These are phyloP conservation scores for Ilyonectria mors-panacis DNA, from an alignment of 2,329 filamentous ascomycete genomes.

Conservation along the genomic window DNA sequence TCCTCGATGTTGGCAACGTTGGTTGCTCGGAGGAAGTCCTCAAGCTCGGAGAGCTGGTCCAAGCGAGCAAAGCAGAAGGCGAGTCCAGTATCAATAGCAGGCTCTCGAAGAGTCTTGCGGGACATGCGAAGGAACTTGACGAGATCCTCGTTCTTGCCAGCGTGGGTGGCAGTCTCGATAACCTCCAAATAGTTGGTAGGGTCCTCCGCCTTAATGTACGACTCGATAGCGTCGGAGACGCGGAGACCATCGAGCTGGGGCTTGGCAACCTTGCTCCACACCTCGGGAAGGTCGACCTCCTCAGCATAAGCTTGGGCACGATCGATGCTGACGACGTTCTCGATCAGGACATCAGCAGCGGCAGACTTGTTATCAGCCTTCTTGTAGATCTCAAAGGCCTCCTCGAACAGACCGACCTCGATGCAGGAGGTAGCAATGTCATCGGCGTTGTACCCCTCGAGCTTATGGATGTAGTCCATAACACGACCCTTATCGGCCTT, in stretches of 20 bases:
- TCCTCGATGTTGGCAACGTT: conserved; percentile 98
- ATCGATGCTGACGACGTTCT: conserved; percentile 98
- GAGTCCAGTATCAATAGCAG: conserved; percentile 91
- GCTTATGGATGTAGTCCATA: conserved; percentile 95
- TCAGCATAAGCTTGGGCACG: conserved; percentile 96
- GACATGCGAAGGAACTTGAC: conserved; percentile 98
- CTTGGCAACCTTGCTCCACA: conserved; percentile 99
- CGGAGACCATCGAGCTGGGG: conserved; percentile 96
- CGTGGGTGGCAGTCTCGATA: conserved; percentile 94
- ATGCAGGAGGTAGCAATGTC: conserved; percentile 96
- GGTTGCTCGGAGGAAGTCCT: conserved; percentile 93
- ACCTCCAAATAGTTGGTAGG: conserved; percentile 95
- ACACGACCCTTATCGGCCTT: conserved; percentile 96
- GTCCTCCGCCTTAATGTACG: conserved; percentile 95
- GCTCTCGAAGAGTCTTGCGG: conserved; percentile 94
- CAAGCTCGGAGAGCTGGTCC: conserved; percentile 91
- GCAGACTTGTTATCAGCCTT: conserved; percentile 92
- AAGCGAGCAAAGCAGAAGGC: conserved; percentile 95
- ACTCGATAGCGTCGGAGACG: conserved; percentile 92
- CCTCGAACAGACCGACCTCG: conserved; percentile 93
- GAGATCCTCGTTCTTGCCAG: conserved; percentile 97
- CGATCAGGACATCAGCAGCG: conserved; percentile 92
- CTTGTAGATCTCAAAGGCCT: conserved; percentile 99
- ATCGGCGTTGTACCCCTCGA: conserved; percentile 90
- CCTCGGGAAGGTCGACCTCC: conserved; percentile 91